A percentile compares a stretch with the other conserved stretches of the same genome.
Evolutionary conservation across 768 basidiomycete species (phyloP).

Genomic region (Leccinum broughii): DNA sequence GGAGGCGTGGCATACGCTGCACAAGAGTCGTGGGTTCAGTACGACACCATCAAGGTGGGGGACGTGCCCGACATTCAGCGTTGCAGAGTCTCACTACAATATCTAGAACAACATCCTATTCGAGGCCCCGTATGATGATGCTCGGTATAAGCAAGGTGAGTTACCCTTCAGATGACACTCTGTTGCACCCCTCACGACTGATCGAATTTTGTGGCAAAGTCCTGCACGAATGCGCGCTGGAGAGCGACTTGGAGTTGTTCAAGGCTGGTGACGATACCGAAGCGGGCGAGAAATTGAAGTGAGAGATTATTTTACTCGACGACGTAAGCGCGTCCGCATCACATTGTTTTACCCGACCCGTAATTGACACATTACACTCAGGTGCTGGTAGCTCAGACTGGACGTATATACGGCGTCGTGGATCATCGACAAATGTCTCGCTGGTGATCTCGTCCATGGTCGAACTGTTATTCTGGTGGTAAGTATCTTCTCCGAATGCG

Average conservation of each 20-base stretch:
- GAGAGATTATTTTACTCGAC: conserved; percentile 3
- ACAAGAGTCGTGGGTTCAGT: too few species aligned
- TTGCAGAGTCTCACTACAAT: too few species aligned
- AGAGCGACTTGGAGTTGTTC: conserved; percentile 3
- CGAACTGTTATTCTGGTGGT: conserved; percentile 7
- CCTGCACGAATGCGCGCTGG: conserved; percentile 1
- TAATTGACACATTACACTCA: background rate
- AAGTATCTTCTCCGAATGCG: background rate
- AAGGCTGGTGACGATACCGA: conserved; percentile 3
- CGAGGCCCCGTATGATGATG: background rate
- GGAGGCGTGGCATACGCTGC: too few species aligned
- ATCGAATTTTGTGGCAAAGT: background rate
- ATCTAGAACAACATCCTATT: conserved; percentile 4
- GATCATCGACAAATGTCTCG: conserved; percentile 2
- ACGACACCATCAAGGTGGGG: background rate
- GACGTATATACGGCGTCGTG: conserved; percentile 4
- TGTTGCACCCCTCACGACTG: background rate
- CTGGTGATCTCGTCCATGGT: background rate
- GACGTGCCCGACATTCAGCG: background rate
- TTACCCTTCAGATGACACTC: background rate
- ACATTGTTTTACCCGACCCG: too few species aligned
- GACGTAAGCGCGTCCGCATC: background rate
- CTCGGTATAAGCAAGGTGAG: conserved; percentile 4
- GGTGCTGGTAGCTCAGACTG: background rate
- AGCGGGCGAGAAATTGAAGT: conserved; percentile 5